Conservation (phyloP, 495 filamentous ascomycete species). For the Trichoderma reesei region DNA sequence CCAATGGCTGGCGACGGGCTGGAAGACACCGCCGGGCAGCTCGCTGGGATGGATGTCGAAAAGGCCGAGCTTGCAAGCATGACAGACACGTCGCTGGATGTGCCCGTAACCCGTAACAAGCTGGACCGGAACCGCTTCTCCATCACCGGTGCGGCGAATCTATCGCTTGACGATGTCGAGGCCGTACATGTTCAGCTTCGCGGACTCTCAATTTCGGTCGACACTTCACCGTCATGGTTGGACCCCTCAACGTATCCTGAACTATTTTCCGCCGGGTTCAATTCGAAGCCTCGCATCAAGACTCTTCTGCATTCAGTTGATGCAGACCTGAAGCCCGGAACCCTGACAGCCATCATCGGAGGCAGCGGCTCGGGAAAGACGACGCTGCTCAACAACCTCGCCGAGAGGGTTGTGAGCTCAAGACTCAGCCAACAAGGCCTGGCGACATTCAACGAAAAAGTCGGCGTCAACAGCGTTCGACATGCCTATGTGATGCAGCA, state of each 20-base stretch:
- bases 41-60: background rate
- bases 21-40: background rate
- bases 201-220: conserved; percentile 45
- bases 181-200: conserved; percentile 48
- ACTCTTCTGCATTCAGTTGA: conserved; percentile 21
- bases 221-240: conserved; percentile 34
- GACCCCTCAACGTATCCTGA: conserved; percentile 22
- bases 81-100: background rate
- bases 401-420: conserved; percentile 49
- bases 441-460: conserved; percentile 46
- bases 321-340: conserved; percentile 34
- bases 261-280: conserved; percentile 25
- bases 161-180: conserved; percentile 52
- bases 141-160: conserved; percentile 24
- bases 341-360: conserved; percentile 62
- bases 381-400: conserved; percentile 58
- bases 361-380: conserved; percentile 68
- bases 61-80: background rate
- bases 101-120: background rate
- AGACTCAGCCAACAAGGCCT: conserved; percentile 42
- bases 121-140: conserved; percentile 14
- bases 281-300: conserved; percentile 22
- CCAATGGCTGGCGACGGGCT: background rate
- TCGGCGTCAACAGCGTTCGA: conserved; percentile 41
- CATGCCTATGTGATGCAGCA: conserved; percentile 72